These are phyloP conservation scores for Ophiostoma novo-ulmi DNA, from an alignment of 2,329 filamentous ascomycete species.

Conservation along the genomic window DNA sequence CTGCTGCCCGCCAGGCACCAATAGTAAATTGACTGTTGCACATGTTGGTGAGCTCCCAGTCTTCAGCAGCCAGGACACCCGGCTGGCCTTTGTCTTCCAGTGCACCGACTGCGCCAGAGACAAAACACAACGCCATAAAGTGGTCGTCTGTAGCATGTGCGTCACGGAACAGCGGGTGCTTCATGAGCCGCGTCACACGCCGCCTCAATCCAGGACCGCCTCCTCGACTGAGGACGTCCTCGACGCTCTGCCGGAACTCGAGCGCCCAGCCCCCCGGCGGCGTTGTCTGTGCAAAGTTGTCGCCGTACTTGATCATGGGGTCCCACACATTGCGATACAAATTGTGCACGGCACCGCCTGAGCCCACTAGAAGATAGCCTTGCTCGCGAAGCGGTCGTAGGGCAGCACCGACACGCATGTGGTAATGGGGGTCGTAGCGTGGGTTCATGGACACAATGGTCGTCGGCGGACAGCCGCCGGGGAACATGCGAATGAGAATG, in stretches of 20 bases:
- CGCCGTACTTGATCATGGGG: constrained; percentile 58
- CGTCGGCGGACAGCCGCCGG: constrained; percentile 57
- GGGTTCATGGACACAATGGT: constrained; percentile 46
- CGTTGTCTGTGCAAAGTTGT: constrained; percentile 57
- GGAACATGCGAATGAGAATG: constrained; percentile 66
- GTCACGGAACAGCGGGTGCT: constrained; percentile 60
- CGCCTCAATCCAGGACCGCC: constrained; percentile 51
- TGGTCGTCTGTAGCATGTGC: constrained; percentile 67
- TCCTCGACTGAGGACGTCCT: constrained; percentile 48
- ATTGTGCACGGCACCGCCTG: constrained; percentile 63
- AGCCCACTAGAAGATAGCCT: constrained; percentile 49
- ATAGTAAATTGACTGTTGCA: constrained; percentile 57
- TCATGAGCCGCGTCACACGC: constrained; percentile 59
- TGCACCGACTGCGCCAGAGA: constrained; percentile 52
- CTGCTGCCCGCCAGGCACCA: constrained; percentile 35
- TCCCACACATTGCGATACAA: constrained; percentile 62
- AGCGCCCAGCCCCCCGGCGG: constrained; percentile 57
- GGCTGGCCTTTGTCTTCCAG: constrained; percentile 41
- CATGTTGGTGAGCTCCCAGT: constrained; percentile 64
- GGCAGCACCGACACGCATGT: constrained; percentile 51
- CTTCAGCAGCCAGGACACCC: constrained; percentile 50
- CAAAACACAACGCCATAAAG: constrained; percentile 61
- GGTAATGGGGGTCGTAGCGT: constrained; percentile 40
- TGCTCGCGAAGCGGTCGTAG: constrained; percentile 53
- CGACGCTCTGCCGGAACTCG: constrained; percentile 60